Base-by-base conservation (phyloP, 2,329 filamentous ascomycete genomes). In the Didymella segeticola region DNA sequence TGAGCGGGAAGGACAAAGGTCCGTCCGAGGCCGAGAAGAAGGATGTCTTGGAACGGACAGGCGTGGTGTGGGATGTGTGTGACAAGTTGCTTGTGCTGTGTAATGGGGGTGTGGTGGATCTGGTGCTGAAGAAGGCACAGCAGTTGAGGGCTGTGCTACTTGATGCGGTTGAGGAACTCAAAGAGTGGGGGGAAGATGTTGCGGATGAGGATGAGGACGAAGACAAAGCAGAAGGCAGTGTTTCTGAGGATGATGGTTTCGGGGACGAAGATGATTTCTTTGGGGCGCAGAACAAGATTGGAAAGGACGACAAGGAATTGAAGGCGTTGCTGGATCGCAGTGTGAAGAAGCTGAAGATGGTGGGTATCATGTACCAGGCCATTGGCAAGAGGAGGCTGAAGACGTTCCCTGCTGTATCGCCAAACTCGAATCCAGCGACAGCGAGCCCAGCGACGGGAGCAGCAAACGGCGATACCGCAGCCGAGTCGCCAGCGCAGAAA, bases 91-190 rank as follows among this genome's bases (percentile, higher is more conserved):
- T 86, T 2, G 79, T 80, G 8, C 76, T 96, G 31, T 83, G 86
- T 42, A 80, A 80, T 5, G 76, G 86, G 20, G 92, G 91, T 0
- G 82, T 96, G 5, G 84, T 83, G 0, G 90, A 88, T 0, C 79
- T 92, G 52, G 82, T 93, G 39, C 81, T 89, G 0, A 80, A 83
- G 61, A 92, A 89, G 69, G 88, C 88, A 1, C 85, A 90, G 62
- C 82, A 92, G 70, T 90, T 88, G 75, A 80, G 86, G 33, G 90
- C 90, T 50, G 84, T 89, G 2, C 78, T 97, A 20, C 85, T 90
- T 63, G 93, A 97, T 77, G 89, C 91, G 0, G 84, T 96, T 62
- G 85, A 90, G 58, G 93, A 97, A 76, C 74, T 97, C 60, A 90
- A 91, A 70, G 91, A 93, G 64, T 97, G 93, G 91, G 86, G 88